These are phyloP conservation scores for Styphnolobium japonicum DNA, from an alignment of 306 rosid genomes.

Conservation along the genomic window DNA sequence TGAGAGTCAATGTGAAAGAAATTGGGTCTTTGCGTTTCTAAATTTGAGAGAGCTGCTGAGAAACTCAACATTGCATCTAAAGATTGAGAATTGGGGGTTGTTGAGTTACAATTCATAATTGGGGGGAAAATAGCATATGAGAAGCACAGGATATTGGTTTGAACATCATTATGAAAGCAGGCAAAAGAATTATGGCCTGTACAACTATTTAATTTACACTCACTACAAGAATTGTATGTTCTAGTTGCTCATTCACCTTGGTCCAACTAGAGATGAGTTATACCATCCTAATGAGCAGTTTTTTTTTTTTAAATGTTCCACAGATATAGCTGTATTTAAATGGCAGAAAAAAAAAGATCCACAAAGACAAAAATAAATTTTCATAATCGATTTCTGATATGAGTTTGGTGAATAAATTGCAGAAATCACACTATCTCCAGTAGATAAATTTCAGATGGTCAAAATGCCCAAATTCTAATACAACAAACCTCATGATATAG, in stretches of 20 bases:
- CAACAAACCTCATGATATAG: constrained; percentile 82
- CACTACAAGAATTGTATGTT: background rate
- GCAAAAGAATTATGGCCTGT: background rate
- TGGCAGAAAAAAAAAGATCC: background rate
- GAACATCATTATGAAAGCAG: background rate
- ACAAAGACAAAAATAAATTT: background rate
- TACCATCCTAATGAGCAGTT: constrained; percentile 1
- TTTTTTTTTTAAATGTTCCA: background rate
- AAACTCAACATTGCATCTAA: constrained; percentile 6
- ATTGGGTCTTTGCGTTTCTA: background rate
- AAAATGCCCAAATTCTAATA: background rate
- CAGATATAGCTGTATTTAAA: background rate
- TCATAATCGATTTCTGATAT: background rate
- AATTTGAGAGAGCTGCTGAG: background rate
- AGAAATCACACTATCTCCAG: constrained; percentile 1
- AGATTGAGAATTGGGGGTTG: no score
- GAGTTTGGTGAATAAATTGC: no score
- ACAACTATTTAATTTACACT: background rate
- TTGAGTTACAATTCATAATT: background rate
- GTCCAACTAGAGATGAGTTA: background rate
- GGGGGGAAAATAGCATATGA: background rate
- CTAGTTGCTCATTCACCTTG: background rate
- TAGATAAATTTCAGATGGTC: constrained; percentile 7
- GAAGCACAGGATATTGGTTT: background rate
- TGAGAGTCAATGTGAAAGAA: background rate